Evolutionary conservation across 768 basidiomycete species (phyloP), one percentile per base, ranked within the genome.

Genomic region (Russula compacta): DNA sequence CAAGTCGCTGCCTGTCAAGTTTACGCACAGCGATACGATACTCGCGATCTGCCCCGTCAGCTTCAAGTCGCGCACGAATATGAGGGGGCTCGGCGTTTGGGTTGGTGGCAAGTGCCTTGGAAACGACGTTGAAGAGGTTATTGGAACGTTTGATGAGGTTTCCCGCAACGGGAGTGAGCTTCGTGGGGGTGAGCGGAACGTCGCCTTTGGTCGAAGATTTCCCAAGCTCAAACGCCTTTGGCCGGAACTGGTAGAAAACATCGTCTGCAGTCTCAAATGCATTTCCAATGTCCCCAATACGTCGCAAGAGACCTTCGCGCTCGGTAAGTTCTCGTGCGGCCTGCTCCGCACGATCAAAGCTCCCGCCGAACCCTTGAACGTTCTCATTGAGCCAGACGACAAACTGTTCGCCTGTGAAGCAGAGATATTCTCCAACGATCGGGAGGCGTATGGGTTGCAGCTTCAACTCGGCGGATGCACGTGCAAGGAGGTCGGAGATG

Each of bases 341-440:
- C 56, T 91, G 84, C 65, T 90, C 89, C 2, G 91, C 91, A 48
- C 81, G 78, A 60, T 94, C 92, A 58, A 89, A 73, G 70, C 79
- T 87, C 19, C 87, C 89, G 17, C 81, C 85, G 63, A 95, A 87
- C 8, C 82, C 89, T 62, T 83, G 81, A 2, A 95, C 84, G 64
- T 89, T 85, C 59, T 80, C 81, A 59, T 84, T 83, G 58, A 97
- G 72, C 92, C 92, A 97, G 5, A 81, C 78, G 9, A 87, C 88
- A 64, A 97, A 86, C 65, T 95, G 93, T 44, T 92, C 92, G 33
- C 94, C 94, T 15, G 83, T 85, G 73, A 95, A 95, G 60, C 87
- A 86, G 33, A 84, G 78, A 64, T 93, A 93, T 75, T 92, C 89
- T 49, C 91, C 91, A 11, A 93, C 69, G 14, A 93, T 74, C 1